Evolutionary conservation across 2,329 filamentous ascomycete species (phyloP).

Genomic region (Grosmannia penicillata): DNA sequence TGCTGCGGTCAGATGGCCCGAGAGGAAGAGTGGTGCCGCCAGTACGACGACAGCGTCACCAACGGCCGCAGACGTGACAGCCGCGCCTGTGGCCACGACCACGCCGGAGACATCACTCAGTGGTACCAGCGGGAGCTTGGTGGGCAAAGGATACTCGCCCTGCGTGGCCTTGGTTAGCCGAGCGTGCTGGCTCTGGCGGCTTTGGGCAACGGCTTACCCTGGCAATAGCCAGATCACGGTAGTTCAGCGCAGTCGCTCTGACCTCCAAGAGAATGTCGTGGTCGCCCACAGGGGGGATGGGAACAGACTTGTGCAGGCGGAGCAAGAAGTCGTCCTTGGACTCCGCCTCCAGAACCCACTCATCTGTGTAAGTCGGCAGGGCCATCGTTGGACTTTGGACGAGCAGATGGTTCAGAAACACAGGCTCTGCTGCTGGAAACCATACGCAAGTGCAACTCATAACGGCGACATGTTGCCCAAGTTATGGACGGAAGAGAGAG

Average conservation of each 20-base stretch:
- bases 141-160: conserved; percentile 31
- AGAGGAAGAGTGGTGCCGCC: conserved; percentile 43
- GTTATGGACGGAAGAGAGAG: too few species aligned
- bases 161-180: conserved; percentile 8
- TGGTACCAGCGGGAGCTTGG: conserved; percentile 28
- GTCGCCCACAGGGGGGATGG: conserved; percentile 34
- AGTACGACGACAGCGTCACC: conserved; percentile 32
- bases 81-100: conserved; percentile 33
- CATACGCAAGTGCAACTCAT: too few species aligned
- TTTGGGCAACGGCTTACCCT: conserved; percentile 11
- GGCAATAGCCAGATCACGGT: conserved; percentile 36
- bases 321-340: not conserved
- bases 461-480: too few species aligned
- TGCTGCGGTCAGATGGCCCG: conserved; percentile 23
- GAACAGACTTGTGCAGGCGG: not conserved
- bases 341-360: not conserved
- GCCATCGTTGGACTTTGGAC: too few species aligned
- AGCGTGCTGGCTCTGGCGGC: not conserved
- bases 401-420: too few species aligned
- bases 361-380: not conserved
- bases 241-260: conserved; percentile 37
- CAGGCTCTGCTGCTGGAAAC: too few species aligned
- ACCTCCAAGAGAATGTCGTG: conserved; percentile 58
- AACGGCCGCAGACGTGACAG: conserved; percentile 30
- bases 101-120: conserved; percentile 39